Percentiles rank a stretch among this genome's conserved stretches.
phyloP scores from a whole-genome alignment of 2,329 filamentous ascomycete species.

The Epicoccum sorghinum region DNA sequence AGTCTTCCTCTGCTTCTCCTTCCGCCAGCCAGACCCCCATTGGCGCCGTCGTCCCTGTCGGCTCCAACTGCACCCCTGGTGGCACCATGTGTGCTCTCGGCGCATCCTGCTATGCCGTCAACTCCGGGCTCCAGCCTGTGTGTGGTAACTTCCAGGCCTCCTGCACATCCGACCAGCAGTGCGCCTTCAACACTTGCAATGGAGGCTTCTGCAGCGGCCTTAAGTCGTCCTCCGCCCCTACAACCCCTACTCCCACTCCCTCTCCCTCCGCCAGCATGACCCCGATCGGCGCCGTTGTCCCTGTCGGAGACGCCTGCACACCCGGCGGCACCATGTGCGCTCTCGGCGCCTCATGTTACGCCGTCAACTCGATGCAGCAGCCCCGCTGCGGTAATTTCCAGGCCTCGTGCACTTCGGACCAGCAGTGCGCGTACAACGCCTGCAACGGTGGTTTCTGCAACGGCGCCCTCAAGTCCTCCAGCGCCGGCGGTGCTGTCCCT shows the following conservation, averaged over 20 bases:
- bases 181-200: constrained; percentile 22
- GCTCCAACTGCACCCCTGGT: constrained; percentile 16
- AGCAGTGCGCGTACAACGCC: constrained; percentile 29
- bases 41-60: constrained; percentile 18
- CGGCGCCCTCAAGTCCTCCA: constrained; percentile 13
- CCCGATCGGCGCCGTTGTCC: constrained; percentile 15
- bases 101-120: constrained; percentile 24
- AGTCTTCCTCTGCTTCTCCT: too few relatives aligned
- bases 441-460: constrained; percentile 30
- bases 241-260: background rate
- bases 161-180: constrained; percentile 20
- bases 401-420: constrained; percentile 22
- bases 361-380: constrained; percentile 20
- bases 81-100: constrained; percentile 17
- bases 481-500: constrained; percentile 3
- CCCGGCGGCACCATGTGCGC: constrained; percentile 22
- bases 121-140: constrained; percentile 15
- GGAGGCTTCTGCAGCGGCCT: constrained; percentile 13
- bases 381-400: constrained; percentile 28
- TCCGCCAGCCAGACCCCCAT: background rate
- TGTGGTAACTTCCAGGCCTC: constrained; percentile 30
- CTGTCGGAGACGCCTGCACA: constrained; percentile 19
- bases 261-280: constrained; percentile 8
- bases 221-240: background rate
- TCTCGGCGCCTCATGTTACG: constrained; percentile 23